phyloP scores from a whole-genome alignment of 177 flowering plant species.

The Vitis hybrid region DNA sequence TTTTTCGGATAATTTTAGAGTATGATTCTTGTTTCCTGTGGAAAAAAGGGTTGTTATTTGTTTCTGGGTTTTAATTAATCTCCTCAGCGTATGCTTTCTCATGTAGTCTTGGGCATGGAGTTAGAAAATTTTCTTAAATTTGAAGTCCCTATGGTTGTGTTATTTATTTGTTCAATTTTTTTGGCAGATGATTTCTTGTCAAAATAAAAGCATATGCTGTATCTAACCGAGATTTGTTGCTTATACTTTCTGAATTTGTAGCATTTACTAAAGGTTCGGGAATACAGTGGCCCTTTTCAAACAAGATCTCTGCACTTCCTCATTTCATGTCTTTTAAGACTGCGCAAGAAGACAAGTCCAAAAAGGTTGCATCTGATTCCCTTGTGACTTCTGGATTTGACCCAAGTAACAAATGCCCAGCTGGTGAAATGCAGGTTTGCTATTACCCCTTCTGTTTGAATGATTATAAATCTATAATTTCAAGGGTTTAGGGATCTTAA shows the following conservation, averaged over 20 bases:
- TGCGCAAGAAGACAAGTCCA: conserved; percentile 51
- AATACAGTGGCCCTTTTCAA: conserved; percentile 53
- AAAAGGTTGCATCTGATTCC: conserved; percentile 36
- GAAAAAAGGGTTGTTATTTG: too few relatives aligned
- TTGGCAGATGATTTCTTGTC: neutral
- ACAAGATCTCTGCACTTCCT: conserved; percentile 55
- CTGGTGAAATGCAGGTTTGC: conserved; percentile 47
- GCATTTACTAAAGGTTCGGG: conserved; percentile 29
- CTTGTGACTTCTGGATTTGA: conserved; percentile 38
- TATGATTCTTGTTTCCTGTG: too few relatives aligned
- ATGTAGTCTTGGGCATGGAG: too few relatives aligned
- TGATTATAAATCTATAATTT: neutral
- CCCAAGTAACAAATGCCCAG: conserved; percentile 23
- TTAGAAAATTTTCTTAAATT: too few relatives aligned
- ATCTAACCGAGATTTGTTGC: neutral
- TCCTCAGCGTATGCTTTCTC: too few relatives aligned
- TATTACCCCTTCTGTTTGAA: neutral
- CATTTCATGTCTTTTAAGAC: conserved; percentile 52
- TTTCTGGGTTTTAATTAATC: too few relatives aligned
- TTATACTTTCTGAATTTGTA: conserved; percentile 9
- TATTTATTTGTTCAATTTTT: neutral
- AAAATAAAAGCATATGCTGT: neutral
- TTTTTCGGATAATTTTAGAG: too few relatives aligned
- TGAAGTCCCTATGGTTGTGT: too few relatives aligned
- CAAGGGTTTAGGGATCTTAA: too few relatives aligned